These are phyloP conservation scores for Comarum palustre DNA, from an alignment of 306 rosid species.

Conservation along the genomic window DNA sequence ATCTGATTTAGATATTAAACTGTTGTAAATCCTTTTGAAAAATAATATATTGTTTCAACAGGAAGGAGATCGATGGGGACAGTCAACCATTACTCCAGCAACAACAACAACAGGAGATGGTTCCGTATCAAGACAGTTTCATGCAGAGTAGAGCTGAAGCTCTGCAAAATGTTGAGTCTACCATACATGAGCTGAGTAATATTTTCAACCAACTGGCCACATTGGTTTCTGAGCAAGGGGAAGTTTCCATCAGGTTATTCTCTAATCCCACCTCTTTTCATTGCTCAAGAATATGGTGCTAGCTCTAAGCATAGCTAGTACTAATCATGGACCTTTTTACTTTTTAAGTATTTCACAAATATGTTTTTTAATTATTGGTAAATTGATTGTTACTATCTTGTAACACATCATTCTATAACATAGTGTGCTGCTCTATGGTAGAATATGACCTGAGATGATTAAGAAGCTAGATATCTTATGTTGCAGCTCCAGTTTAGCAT, in stretches of 20 bases:
- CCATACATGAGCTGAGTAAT: slow-evolving; percentile 90
- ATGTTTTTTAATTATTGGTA: not conserved
- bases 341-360: not conserved
- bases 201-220: slow-evolving; percentile 94
- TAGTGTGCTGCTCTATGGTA: not conserved
- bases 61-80: slow-evolving; percentile 83
- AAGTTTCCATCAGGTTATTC: slow-evolving; percentile 83
- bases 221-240: slow-evolving; percentile 95
- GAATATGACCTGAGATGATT: not conserved
- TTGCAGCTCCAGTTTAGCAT: not conserved
- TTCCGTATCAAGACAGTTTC: slow-evolving; percentile 85
- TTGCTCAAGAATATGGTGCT: not conserved
- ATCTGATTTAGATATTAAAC: not conserved
- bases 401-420: not conserved
- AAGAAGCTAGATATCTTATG: not conserved
- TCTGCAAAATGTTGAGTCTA: slow-evolving; percentile 93
- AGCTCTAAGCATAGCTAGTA: not conserved
- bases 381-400: not conserved
- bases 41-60: slow-evolving; percentile 25
- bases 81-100: slow-evolving; percentile 75
- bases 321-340: not conserved
- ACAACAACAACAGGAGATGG: slow-evolving; percentile 74
- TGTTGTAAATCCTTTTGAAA: not conserved
- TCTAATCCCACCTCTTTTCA: not conserved
- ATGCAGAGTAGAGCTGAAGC: slow-evolving; percentile 99